Base-by-base conservation (phyloP, 2,329 filamentous ascomycete genomes). In the Penicillium psychrosexuale region DNA sequence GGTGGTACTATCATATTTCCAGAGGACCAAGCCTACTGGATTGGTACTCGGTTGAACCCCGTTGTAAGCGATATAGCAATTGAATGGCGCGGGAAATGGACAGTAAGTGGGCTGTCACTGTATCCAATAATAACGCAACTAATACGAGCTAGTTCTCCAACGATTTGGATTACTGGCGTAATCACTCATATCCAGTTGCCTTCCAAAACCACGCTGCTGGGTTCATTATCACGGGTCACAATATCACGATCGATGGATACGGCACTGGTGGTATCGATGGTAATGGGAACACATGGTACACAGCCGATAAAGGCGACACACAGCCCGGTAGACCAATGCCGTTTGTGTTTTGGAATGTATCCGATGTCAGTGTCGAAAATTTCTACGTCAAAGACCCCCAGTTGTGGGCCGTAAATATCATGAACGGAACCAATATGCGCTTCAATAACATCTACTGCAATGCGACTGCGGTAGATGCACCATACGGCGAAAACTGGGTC, bases 341-440 rank as follows among this genome's bases (percentile, higher is more conserved):
- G 0, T 83, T 84, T 54, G 80, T 83, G 4, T 77, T 82, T 49
- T 84, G 81, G 81, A 84, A 83, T 59, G 78, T 80, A 3, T 78
- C 75, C n/a, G 75, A 82, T 50, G 80, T 83, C 2, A 69, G 71
- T 4, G 79, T 84, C n/a, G 71, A 75, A 22, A 77, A 81, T 53
- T 83, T 84, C 63, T 75, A 71, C 50, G 71, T 83, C 56, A 74
- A 75, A 37, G 74, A 83, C 51, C 78, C 80, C 2, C 80, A 75
- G 11, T 71, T 84, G 2, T 84, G 81, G 81, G 69, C 70, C 15
- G 65, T 83, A 47, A 83, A 83, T 61, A 80, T 83, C 56, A 83
- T 83, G 78, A 83, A 82, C 51, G 81, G 79, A 1, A 83, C 78
- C 0, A 73, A 82, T 47, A 78, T 83, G 66, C 69, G 66, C 47